Evolutionary conservation across 805 yeast genomes (phyloP), one percentile per base, ranked within the genome.

Genomic region (Pichia membranifaciens): DNA sequence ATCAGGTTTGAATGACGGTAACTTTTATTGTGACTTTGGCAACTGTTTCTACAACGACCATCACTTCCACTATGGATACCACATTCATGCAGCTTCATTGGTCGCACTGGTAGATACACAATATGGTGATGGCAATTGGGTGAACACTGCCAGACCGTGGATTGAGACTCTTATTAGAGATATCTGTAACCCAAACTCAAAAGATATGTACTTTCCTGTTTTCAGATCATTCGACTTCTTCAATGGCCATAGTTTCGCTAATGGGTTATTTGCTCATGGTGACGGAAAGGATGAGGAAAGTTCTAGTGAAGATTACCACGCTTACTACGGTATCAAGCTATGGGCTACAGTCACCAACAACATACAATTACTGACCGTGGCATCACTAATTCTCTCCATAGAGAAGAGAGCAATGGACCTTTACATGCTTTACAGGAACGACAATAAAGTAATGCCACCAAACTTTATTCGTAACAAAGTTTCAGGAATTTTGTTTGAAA

Each of bases 21-120:
- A 66, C 49, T 61, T 64, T 38, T 64, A 64, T 28, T 55, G 59
- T 33, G 84, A 81, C 58, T 87, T 73, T 61, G 95, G 95, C 41
- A 75, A 83, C 61, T 76, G 85, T 21, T 84, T 77, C 61, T 87
- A 86, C 66, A 86, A 87, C 56, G 95, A 87, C 58, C 95, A 87
- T 58, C 93, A 87, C 60, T 87, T 86, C 75, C 95, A 87, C 62
- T 87, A 84, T 58, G 93, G 93, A 10, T 87, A 86, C 64, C 82
- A 80, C 55, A 73, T 87, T 41, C 90, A 86, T 60, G 85, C 95
- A 1, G 95, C 95, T 5, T 89, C 95, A 1, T 69, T 84, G 18
- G 76, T 86, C 40, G 90, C 83, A n/a, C 63, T 78, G 47, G 78
- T 82, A 16, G 95, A 87, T 59, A 49, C 54, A 4, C 62, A 66